Evolutionary conservation across 129 eudicot species (phyloP), one percentile per base, ranked within the genome.

Genomic region (Solidago caesia): DNA sequence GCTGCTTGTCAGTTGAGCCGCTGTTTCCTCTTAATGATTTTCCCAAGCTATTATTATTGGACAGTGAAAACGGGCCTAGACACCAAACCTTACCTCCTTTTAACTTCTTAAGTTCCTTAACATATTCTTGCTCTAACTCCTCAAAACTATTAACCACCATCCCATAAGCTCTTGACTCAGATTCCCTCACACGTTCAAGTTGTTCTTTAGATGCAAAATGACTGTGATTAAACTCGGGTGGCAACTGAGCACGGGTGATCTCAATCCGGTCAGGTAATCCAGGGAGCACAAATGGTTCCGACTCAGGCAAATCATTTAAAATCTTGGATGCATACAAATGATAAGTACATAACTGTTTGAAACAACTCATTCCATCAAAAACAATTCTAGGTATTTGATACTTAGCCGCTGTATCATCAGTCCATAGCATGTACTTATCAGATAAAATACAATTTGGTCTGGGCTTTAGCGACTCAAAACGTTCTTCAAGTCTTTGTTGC

Each of bases 41-140:
- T n/a, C 87, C 85, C 6, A 26, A 61, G 21, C 29, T 33, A 0
- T 75, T 80, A 1, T 53, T 76, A 61, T 77, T 82, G 57, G 70
- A 83, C 0, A 92, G 70, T 0, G 96, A 92, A 26, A 89, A 81
- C 2, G 94, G 97, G 5, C 96, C 97, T 58, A 92, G 7, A 74
- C 91, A 85, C 93, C 91, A 92, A 15, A 85, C 82, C 2, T 77
- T 82, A 11, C 47, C 82, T 6, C 82, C 72, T 79, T 84, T 80
- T 43, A 73, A 39, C 80, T 81, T 88, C 56, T 43, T 63, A 25
- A 44, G 78, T 41, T 78, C 94, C 5, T 82, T 74, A 4, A 91
- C 73, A 52, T 88, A 91, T 71, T 71, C 76, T 8, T 73, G 43
- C 78, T 91, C 97, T 29, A 91, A 66, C 79, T 84, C 97, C 70